Evolutionary conservation across 2,329 filamentous ascomycete species (phyloP).

Genomic region (Fusarium hainanense): DNA sequence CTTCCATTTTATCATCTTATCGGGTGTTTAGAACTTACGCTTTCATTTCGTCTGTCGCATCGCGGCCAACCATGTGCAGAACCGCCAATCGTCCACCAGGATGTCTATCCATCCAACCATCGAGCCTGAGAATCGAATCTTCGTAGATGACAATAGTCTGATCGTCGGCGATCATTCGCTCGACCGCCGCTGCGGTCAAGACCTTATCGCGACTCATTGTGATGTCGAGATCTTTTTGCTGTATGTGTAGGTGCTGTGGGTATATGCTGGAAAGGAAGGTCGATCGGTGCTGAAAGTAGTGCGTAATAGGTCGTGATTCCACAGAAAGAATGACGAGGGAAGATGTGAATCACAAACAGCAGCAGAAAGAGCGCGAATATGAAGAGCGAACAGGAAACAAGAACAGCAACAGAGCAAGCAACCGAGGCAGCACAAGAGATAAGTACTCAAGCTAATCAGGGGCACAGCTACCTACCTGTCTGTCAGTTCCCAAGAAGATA

Average conservation of each 20-base stretch:
- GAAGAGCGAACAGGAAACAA: not conserved
- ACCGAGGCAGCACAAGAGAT: conserved; percentile 8
- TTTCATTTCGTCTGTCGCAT: conserved; percentile 52
- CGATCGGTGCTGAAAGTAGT: not conserved
- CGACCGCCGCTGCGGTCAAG: conserved; percentile 59
- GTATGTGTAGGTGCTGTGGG: not conserved
- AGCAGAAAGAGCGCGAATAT: not conserved
- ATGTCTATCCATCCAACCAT: conserved; percentile 68
- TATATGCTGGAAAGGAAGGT: conserved; percentile 1
- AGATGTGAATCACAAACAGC: not conserved
- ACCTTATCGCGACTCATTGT: conserved; percentile 55
- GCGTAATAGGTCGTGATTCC: not conserved
- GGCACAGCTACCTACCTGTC: not conserved
- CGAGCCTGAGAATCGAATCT: conserved; percentile 64
- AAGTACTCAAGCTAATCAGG: conserved; percentile 1
- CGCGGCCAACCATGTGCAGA: conserved; percentile 61
- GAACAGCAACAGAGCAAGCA: not conserved
- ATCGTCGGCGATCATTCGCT: conserved; percentile 65
- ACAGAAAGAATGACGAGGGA: not conserved
- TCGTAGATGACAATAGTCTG: conserved; percentile 67
- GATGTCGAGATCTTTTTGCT: not conserved
- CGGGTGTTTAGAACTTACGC: conserved; percentile 42
- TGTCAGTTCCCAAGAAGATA: not conserved
- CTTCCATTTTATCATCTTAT: not conserved
- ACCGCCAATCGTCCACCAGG: conserved; percentile 70